A percentile compares a stretch with the other conserved stretches of the same genome.
phyloP scores from a whole-genome alignment of 306 rosid genomes.

The Rosa persica region DNA sequence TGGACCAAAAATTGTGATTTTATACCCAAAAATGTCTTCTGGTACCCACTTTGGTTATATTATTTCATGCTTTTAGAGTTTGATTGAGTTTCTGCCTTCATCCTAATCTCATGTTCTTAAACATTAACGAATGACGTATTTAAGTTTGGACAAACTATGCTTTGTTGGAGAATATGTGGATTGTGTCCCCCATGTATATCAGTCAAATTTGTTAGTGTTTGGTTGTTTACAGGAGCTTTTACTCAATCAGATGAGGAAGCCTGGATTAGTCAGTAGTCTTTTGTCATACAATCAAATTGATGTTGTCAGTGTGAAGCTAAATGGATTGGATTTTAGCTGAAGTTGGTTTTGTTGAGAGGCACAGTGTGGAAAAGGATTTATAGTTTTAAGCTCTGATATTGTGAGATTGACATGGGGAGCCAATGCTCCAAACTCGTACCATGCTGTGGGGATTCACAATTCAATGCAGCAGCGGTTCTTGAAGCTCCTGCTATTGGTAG shows the following conservation, averaged over 20 bases:
- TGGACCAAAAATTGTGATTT: background rate
- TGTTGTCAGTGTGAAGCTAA: constrained; percentile 26
- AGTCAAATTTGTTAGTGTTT: background rate
- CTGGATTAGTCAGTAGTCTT: constrained; percentile 15
- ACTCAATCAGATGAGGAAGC: constrained; percentile 17
- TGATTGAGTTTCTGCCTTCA: background rate
- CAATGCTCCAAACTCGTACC: constrained; percentile 61
- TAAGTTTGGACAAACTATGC: background rate
- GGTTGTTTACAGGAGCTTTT: constrained; percentile 15
- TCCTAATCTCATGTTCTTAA: background rate
- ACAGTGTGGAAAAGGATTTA: constrained; percentile 25
- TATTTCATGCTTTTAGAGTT: background rate
- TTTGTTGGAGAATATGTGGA: background rate
- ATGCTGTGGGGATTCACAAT: constrained; percentile 72
- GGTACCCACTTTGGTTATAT: background rate
- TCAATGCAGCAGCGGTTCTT: constrained; percentile 70
- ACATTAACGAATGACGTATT: background rate
- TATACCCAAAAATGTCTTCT: background rate
- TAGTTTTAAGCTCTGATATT: constrained; percentile 28
- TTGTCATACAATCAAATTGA: constrained; percentile 20
- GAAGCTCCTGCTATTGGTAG: constrained; percentile 67
- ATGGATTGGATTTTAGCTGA: constrained; percentile 13
- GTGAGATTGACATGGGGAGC: constrained; percentile 54
- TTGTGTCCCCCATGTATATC: background rate
- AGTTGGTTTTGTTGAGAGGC: constrained; percentile 31